Conservation (phyloP, 2,329 filamentous ascomycete species). For the Alternaria ethzedia region DNA sequence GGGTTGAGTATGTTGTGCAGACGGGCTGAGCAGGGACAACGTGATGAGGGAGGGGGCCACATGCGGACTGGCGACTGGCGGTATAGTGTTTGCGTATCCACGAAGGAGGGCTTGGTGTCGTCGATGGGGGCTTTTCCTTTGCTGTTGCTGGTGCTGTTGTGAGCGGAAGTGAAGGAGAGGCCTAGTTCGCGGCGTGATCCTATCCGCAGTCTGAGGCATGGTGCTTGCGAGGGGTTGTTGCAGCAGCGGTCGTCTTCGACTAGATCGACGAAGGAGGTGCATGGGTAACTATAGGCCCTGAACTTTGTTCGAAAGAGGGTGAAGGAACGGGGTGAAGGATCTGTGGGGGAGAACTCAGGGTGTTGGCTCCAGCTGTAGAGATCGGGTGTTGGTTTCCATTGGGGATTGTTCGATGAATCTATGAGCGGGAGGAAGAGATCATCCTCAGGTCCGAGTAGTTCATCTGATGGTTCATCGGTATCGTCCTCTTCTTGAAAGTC, state of each 20-base stretch:
- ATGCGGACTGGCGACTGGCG: slow-evolving; percentile 37
- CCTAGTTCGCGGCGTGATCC: slow-evolving; percentile 53
- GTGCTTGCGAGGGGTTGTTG: slow-evolving; percentile 28
- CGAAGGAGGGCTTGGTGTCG: neutral
- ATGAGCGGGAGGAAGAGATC: slow-evolving; percentile 36
- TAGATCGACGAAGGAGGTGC: slow-evolving; percentile 65
- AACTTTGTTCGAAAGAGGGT: slow-evolving; percentile 62
- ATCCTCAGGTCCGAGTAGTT: slow-evolving; percentile 31
- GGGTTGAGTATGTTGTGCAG: slow-evolving; percentile 46
- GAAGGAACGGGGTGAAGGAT: slow-evolving; percentile 51
- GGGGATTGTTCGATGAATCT: slow-evolving; percentile 44
- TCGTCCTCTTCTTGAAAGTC: slow-evolving; percentile 42
- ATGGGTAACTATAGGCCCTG: slow-evolving; percentile 61
- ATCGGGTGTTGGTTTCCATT: slow-evolving; percentile 45
- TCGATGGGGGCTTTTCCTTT: slow-evolving; percentile 14
- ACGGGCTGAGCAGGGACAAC: slow-evolving; percentile 35
- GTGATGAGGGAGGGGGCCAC: slow-evolving; percentile 42
- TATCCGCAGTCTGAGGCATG: slow-evolving; percentile 59
- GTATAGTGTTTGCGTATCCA: slow-evolving; percentile 28
- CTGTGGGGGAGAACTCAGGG: slow-evolving; percentile 54
- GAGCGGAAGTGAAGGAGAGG: slow-evolving; percentile 1
- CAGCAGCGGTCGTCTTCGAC: slow-evolving; percentile 58
- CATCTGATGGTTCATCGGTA: slow-evolving; percentile 3
- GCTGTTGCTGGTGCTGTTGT: neutral
- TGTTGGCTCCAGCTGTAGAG: slow-evolving; percentile 58